These are phyloP conservation scores for Cubamyces lactineus DNA, from an alignment of 768 basidiomycete species.

Conservation along the genomic window DNA sequence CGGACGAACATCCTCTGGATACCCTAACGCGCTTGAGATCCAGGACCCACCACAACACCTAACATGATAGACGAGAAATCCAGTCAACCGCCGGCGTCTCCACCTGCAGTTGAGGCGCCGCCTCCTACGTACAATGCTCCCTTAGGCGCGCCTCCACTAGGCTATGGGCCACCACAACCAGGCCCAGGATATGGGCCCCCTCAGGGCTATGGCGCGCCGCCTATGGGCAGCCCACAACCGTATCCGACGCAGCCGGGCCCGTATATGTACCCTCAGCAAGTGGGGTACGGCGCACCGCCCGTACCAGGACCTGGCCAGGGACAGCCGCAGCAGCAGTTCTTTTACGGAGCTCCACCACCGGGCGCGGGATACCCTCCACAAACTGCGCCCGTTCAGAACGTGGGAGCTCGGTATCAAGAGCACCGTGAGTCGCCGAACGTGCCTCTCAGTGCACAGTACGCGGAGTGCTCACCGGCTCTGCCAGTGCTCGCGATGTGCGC, in stretches of 20 bases:
- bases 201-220: background rate
- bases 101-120: background rate
- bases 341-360: background rate
- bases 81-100: background rate
- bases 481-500: constrained; percentile 28
- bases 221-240: background rate
- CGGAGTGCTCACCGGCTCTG: background rate
- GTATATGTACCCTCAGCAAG: background rate
- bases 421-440: constrained; percentile 20
- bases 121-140: constrained; percentile 12
- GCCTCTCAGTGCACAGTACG: background rate
- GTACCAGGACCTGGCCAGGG: background rate
- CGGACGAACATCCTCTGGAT: background rate
- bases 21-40: background rate
- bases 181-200: background rate
- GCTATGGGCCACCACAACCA: background rate
- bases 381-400: constrained; percentile 5
- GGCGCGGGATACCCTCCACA: constrained; percentile 2
- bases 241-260: constrained; percentile 2
- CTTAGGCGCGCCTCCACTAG: background rate
- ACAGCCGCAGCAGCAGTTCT: background rate
- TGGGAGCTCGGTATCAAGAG: constrained; percentile 26
- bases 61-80: constrained; percentile 18
- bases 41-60: background rate
- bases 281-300: background rate